phyloP scores from a whole-genome alignment of 768 basidiomycete species.

The Phylloporus scabripes region DNA sequence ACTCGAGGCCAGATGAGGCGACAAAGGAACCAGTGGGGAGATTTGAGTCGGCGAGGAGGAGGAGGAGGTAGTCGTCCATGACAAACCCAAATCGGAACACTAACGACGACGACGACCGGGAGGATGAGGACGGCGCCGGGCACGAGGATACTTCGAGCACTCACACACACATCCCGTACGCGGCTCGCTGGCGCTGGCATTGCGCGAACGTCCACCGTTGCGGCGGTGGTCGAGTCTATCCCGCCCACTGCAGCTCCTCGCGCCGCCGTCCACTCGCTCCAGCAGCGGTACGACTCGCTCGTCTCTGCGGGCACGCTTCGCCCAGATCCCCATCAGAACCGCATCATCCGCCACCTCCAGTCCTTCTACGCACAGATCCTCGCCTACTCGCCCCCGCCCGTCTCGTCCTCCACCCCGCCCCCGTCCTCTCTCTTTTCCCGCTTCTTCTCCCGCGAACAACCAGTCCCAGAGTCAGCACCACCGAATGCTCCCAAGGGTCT shows the following conservation, averaged over 20 bases:
- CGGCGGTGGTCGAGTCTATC: background rate
- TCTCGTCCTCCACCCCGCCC: slow-evolving; percentile 35
- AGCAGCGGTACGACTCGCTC: slow-evolving; percentile 42
- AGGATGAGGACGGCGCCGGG: slow-evolving; percentile 2
- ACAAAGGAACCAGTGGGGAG: slow-evolving; percentile 97
- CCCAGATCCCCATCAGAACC: slow-evolving; percentile 78
- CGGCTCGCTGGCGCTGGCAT: background rate
- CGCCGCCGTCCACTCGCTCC: slow-evolving; percentile 14
- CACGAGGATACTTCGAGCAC: background rate
- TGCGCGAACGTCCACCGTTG: slow-evolving; percentile 12
- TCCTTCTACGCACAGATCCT: slow-evolving; percentile 66
- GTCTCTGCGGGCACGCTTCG: slow-evolving; percentile 51
- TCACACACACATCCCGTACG: background rate
- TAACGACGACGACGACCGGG: slow-evolving; percentile 3
- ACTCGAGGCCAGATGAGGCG: slow-evolving; percentile 90
- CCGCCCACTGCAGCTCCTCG: background rate
- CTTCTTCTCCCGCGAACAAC: slow-evolving; percentile 26
- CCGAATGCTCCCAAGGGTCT: slow-evolving; percentile 72
- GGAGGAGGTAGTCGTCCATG: slow-evolving; percentile 53
- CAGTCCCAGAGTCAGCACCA: slow-evolving; percentile 33
- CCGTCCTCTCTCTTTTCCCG: slow-evolving; percentile 19
- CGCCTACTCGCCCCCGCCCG: slow-evolving; percentile 62
- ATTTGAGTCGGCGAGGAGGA: slow-evolving; percentile 85
- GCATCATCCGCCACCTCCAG: slow-evolving; percentile 80
- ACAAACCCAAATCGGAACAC: background rate